These are phyloP conservation scores for Wickerhamomyces bovis DNA, from an alignment of 805 yeast species.

Conservation along the genomic window DNA sequence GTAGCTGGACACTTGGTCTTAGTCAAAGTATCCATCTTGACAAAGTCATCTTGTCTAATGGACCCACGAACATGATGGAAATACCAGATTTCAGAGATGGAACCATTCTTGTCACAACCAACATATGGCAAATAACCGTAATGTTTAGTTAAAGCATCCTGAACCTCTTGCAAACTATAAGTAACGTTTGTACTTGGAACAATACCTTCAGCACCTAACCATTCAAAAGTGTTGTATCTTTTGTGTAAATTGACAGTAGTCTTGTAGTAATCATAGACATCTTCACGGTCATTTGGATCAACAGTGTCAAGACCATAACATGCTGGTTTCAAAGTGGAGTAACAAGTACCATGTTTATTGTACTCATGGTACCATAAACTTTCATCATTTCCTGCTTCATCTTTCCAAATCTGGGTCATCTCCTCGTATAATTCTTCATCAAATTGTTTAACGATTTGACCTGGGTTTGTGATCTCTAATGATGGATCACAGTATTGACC, in stretches of 20 bases:
- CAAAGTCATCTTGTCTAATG: neutral
- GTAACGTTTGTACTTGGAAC: constrained; percentile 9
- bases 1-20: constrained; percentile 3
- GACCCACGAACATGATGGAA: constrained; percentile 4
- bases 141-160: constrained; percentile 5
- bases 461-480: constrained; percentile 44
- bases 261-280: constrained; percentile 11
- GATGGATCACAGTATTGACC: constrained; percentile 68
- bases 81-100: constrained; percentile 16
- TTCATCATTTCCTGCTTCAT: constrained; percentile 55
- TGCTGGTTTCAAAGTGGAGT: constrained; percentile 13
- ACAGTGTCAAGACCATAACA: constrained; percentile 10
- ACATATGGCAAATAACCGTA: constrained; percentile 13
- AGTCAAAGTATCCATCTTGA: neutral
- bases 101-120: constrained; percentile 12
- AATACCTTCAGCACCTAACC: constrained; percentile 14
- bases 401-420: constrained; percentile 67
- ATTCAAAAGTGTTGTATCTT: constrained; percentile 12
- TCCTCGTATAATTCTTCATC: constrained; percentile 47
- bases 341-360: constrained; percentile 19
- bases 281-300: constrained; percentile 6
- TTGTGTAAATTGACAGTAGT: constrained; percentile 7
- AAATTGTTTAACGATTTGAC: constrained; percentile 37
- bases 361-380: constrained; percentile 17
- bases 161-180: constrained; percentile 7